Evolutionary conservation across 2,329 filamentous ascomycete species (phyloP).

Genomic region (Escovopsis sp.): DNA sequence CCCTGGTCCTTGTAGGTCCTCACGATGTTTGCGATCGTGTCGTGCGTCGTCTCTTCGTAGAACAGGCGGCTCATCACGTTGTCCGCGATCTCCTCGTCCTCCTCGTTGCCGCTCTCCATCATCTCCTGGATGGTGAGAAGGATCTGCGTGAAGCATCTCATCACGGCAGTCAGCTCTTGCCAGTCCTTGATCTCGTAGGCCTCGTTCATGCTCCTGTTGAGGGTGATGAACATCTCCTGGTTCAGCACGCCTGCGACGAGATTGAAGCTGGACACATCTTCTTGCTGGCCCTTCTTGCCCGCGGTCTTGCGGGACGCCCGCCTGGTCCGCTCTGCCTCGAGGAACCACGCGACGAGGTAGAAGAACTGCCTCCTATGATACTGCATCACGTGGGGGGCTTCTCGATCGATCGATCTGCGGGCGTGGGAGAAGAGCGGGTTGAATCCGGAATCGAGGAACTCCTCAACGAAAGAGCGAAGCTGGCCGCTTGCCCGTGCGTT

Average conservation of each 20-base stretch:
- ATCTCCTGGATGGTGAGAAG: slow-evolving; percentile 87
- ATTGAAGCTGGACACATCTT: slow-evolving; percentile 55
- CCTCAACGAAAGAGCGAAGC: slow-evolving; percentile 70
- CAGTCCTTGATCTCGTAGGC: slow-evolving; percentile 73
- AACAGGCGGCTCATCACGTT: slow-evolving; percentile 97
- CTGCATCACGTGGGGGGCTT: slow-evolving; percentile 65
- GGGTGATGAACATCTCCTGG: slow-evolving; percentile 83
- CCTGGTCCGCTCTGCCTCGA: slow-evolving; percentile 68
- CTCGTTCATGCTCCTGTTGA: slow-evolving; percentile 71
- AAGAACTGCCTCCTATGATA: slow-evolving; percentile 79
- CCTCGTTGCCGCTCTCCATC: slow-evolving; percentile 67
- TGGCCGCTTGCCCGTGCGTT: slow-evolving; percentile 61
- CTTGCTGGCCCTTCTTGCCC: slow-evolving; percentile 15
- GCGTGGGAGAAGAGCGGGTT: slow-evolving; percentile 80
- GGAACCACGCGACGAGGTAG: slow-evolving; percentile 84
- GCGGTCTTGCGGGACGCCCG: slow-evolving; percentile 39
- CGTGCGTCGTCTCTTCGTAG: slow-evolving; percentile 91
- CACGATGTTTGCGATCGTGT: slow-evolving; percentile 66
- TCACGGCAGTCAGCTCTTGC: slow-evolving; percentile 72
- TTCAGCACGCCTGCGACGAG: slow-evolving; percentile 81
- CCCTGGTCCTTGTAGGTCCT: slow-evolving; percentile 86
- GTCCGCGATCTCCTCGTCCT: slow-evolving; percentile 96
- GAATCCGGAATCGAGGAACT: slow-evolving; percentile 90
- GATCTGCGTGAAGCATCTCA: slow-evolving; percentile 92
- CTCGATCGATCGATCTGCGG: slow-evolving; percentile 78